Conservation (phyloP, 169 alveolate species). For the Ophryocystis elektroscirrha region DNA sequence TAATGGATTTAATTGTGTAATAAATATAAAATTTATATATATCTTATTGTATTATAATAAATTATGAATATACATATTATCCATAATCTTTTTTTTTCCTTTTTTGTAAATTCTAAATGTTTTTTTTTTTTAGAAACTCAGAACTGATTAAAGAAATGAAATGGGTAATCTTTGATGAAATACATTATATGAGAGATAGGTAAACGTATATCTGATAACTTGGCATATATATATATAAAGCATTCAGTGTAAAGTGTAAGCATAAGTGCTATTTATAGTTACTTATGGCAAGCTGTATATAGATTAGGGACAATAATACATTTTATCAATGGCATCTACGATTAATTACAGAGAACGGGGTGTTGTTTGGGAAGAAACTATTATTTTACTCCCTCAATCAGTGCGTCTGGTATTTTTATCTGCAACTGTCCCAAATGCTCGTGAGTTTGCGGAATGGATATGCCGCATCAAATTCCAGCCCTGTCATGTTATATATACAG, state of each 20-base stretch:
- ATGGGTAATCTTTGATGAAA: constrained; percentile 89
- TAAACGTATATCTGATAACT: too few species aligned
- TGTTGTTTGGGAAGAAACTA: constrained; percentile 99
- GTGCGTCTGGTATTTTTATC: constrained; percentile 84
- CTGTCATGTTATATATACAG: constrained; percentile 89
- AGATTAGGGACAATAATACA: too few species aligned
- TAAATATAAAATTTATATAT: not conserved
- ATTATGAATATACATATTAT: not conserved
- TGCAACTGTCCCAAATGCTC: constrained; percentile 95
- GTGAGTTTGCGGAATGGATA: constrained; percentile 97
- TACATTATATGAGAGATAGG: constrained; percentile 98
- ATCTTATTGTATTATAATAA: not conserved
- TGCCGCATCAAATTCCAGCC: constrained; percentile 84
- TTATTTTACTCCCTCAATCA: constrained; percentile 51
- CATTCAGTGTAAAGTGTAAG: too few species aligned
- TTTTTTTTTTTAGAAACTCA: not conserved
- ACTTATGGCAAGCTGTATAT: too few species aligned
- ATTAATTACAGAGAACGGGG: constrained; percentile 99
- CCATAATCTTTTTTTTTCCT: not conserved
- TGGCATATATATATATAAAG: too few species aligned
- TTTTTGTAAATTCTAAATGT: not conserved
- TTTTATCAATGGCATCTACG: too few species aligned
- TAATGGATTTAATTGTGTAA: too few species aligned
- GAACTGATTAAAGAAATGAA: constrained; percentile 44
- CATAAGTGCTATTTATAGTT: too few species aligned